phyloP scores from a whole-genome alignment of 2,329 filamentous ascomycete genomes.

The Xylariaceae sp. region DNA sequence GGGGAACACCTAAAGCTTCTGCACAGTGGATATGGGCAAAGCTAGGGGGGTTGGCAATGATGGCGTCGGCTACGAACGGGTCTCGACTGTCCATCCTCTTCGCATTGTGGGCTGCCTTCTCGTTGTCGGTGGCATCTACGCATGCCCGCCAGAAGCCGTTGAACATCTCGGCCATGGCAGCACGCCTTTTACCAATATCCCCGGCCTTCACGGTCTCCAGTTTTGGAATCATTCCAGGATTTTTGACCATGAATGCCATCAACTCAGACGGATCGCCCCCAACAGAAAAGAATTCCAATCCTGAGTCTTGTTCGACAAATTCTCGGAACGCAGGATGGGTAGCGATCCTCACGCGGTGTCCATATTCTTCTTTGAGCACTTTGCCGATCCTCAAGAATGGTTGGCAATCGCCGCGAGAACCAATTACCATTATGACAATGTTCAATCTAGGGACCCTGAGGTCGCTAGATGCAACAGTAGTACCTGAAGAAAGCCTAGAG shows the following conservation, averaged over 20 bases:
- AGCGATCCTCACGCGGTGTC: constrained; percentile 9
- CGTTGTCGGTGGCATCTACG: constrained; percentile 74
- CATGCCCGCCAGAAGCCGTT: constrained; percentile 82
- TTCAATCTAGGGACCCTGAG: constrained; percentile 63
- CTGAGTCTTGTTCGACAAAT: constrained; percentile 74
- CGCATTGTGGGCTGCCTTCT: constrained; percentile 63
- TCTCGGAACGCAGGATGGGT: constrained; percentile 80
- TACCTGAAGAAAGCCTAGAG: constrained; percentile 40
- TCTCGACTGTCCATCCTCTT: constrained; percentile 68
- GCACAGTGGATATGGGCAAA: constrained; percentile 83
- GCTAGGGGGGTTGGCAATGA: constrained; percentile 82
- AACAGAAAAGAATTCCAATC: constrained; percentile 80
- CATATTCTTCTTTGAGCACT: constrained; percentile 59
- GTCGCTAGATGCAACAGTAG: constrained; percentile 40
- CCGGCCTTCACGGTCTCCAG: constrained; percentile 75
- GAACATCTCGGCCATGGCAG: constrained; percentile 81
- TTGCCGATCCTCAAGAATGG: constrained; percentile 79
- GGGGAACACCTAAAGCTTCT: constrained; percentile 75
- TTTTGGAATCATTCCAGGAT: constrained; percentile 77
- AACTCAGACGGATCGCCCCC: constrained; percentile 80
- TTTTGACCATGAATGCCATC: constrained; percentile 91
- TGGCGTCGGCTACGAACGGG: constrained; percentile 75
- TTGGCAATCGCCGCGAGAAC: constrained; percentile 79
- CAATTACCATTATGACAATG: constrained; percentile 85
- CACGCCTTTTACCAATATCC: constrained; percentile 70